Evolutionary conservation across 2,329 filamentous ascomycete genomes (phyloP), one percentile per base, ranked within the genome.

Genomic region (Pseudogymnoascus destructans): DNA sequence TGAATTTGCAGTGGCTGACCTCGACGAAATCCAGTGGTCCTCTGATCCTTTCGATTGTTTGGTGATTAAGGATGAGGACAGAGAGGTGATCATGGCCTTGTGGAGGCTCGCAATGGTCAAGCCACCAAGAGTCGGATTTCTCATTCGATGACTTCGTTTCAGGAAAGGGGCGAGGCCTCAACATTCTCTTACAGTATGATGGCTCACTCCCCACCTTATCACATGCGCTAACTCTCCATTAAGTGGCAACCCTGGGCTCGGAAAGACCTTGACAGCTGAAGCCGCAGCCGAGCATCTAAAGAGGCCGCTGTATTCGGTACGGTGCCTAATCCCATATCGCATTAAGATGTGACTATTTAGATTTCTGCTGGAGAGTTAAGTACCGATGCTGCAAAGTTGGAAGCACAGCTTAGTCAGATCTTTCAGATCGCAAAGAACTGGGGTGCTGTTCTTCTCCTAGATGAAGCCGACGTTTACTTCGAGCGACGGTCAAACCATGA

Each of bases 401-500:
- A 76, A 11, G 64, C 67, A 9, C 73, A 74, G 52, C 67, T 80
- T 59, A 72, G 74, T 62, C 67, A 68, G n/a, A 69, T 74, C 30
- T 76, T 80, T 27, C 68, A 72, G 59, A 72, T 76, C 62, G 76
- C 76, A 5, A 70, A 70, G 0, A 70, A 52, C 7, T 64, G 57
- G 61, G 58, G 60, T 38, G 58, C 60, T 21, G 33, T 64, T 13
- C 52, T 64, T 30, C 59, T 63, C n/a, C 52, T 64, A 17, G 60
- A 64, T 36, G 60, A 64, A 46, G 63, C 61, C 17, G 62, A 64
- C 32, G 46, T 63, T 8, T 59, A 60, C 42, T 57, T 64, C 13
- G 57, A 61, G 52, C 17, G 57, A 58, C 58, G 60, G 19, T 56
- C 19, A 17, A 4, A 27, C 25, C 1, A 57, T 0, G 25, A 62